Evolutionary conservation across 31 red algal species (phyloP).

Genomic region (Odonthalia washingtoniensis): DNA sequence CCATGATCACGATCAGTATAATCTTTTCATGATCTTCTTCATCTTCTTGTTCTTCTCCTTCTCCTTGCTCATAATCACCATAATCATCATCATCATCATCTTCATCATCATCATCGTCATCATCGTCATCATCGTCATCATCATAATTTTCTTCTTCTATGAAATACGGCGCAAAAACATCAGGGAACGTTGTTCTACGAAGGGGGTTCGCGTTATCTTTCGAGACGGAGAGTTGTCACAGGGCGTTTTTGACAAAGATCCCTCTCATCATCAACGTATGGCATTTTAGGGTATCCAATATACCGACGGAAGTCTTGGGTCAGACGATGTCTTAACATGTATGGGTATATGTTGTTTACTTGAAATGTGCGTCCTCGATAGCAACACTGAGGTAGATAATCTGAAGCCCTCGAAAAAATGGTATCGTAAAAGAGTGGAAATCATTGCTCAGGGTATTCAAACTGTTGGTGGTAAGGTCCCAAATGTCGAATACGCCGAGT

Average conservation of each 20-base stretch:
- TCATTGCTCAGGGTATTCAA: constrained; percentile 32
- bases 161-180: constrained; percentile 52
- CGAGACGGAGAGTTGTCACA: constrained; percentile 76
- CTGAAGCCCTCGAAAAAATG: constrained; percentile 64
- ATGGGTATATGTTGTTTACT: constrained; percentile 87
- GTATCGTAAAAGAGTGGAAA: constrained; percentile 57
- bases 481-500: constrained; percentile 61
- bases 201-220: constrained; percentile 81
- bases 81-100: no score
- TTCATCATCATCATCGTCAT: no score
- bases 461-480: constrained; percentile 46
- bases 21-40: no score
- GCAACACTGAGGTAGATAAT: constrained; percentile 92
- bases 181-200: constrained; percentile 59
- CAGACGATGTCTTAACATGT: constrained; percentile 83
- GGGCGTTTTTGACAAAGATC: constrained; percentile 94
- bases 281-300: constrained; percentile 90
- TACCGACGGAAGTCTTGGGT: constrained; percentile 76
- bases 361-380: constrained; percentile 79
- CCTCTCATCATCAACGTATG: constrained; percentile 83
- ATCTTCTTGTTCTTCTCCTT: no score
- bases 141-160: no score
- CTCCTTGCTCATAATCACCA: no score
- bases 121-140: no score
- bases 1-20: no score